Base-by-base conservation (phyloP, 2,329 filamentous ascomycete genomes). In the Neodidymelliopsis sp. region DNA sequence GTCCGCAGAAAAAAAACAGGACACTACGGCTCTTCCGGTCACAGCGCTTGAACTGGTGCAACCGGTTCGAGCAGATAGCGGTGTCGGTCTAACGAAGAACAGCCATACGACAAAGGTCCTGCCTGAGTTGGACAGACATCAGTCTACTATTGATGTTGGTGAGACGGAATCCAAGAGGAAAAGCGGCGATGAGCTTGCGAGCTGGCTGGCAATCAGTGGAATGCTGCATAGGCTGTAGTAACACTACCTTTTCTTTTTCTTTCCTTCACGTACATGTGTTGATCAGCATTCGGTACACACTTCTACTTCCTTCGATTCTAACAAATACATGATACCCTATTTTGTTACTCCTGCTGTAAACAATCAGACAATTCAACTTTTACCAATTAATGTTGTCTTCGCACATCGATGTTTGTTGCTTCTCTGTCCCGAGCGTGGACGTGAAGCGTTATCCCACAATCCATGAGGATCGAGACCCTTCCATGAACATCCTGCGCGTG, bases 171-270 rank as follows among this genome's bases (percentile, higher is more conserved):
- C 37, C 6, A 40, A 45, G n/a, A 30, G 44, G n/a, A 37, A 39
- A 23, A 53, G 43, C 12, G 44, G 29, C 4, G 39, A 49, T 22
- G 43, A 53, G n/a, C 23, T 49, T 8, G 44, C 43, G 2, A 23
- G 34, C 27, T 53, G 49, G 49, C 20, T 53, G 19, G 30, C 44
- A 8, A 38, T 53, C 23, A 53, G 38, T n/a, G 29, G 22, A 2
- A 48, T 53, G 49, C 13, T 53, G 23, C 38, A 40, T 12, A 35
- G 38, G 8, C 19, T 53, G 24, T 53, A 36, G 18, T 3, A 11
- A n/a, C n/a, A n/a, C n/a, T 13, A 9, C 16, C 15, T 25, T 5
- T 25, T 11, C 0, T 25, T 27, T 12, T 27, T 27, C 7, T 27
- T n/a, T n/a, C n/a, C n/a, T 27, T 27, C 24, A 27, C 24, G 24